phyloP scores from a whole-genome alignment of 257 asterid species.

The Primulina eburnea region DNA sequence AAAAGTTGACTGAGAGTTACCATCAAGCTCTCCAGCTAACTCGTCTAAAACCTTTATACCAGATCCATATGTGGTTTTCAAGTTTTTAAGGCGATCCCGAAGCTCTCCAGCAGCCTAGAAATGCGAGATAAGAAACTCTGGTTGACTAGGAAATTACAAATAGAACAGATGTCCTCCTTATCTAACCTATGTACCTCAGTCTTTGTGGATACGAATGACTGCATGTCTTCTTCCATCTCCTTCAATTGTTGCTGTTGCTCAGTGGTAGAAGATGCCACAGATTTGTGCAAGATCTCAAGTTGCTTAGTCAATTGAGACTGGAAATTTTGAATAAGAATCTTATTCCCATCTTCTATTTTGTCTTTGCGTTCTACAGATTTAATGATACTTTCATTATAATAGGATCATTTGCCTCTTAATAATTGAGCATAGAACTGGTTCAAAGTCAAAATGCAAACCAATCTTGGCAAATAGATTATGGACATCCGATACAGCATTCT shows the following conservation, averaged over 20 bases:
- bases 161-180: constrained; percentile 17
- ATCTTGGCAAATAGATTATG: constrained; percentile 84
- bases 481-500: constrained; percentile 84
- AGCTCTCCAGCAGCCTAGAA: constrained; percentile 90
- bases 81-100: constrained; percentile 54
- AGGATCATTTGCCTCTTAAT: not conserved
- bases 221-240: constrained; percentile 97
- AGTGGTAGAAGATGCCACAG: constrained; percentile 83
- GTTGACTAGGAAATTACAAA: constrained; percentile 17
- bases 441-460: constrained; percentile 51
- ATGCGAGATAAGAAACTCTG: constrained; percentile 13
- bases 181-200: constrained; percentile 51
- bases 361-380: constrained; percentile 78
- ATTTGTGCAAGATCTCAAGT: constrained; percentile 77
- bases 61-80: constrained; percentile 74
- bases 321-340: constrained; percentile 70
- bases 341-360: constrained; percentile 85
- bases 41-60: constrained; percentile 74
- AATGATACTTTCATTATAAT: constrained; percentile 15
- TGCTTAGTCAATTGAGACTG: constrained; percentile 83
- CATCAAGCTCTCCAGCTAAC: constrained; percentile 77
- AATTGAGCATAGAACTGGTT: constrained; percentile 7
- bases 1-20: constrained; percentile 70
- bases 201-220: constrained; percentile 83
- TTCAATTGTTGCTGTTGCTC: constrained; percentile 85